Evolutionary conservation across 352 stramenopile species (phyloP), one percentile per base, ranked within the genome.

Genomic region (Blastocystis sp.): DNA sequence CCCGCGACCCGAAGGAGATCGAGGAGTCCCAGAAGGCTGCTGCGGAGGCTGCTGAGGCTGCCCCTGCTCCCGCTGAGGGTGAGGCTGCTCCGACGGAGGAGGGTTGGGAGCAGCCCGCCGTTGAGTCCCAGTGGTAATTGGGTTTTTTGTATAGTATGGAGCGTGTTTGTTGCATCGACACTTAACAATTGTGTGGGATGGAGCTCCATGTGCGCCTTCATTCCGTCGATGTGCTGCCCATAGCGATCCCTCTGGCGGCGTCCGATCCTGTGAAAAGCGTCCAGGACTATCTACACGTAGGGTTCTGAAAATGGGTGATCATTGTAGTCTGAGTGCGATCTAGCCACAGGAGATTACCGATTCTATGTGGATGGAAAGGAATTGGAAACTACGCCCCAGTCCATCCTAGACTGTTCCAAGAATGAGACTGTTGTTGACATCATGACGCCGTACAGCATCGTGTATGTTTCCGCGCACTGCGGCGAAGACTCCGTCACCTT

Each of bases 1-100:
- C 99, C 94, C 95, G 96, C 91, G 97, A 99, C 92, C 93, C 96
- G 88, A 97, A 99, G 90, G 97, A 99, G 92, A 93, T 99, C 71
- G 98, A 99, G 94, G 98, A 99, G 93, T 95, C 92, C 56, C 96
- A 99, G 91, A 96, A 98, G 89, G 96, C 95, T 77, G 92, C 97
- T 92, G 93, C 93, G 66, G 92, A 91, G 77, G 96, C 95, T 88
- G 86, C 90, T 60, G 92, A 93, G 41, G 91, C 92, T 67, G 90
- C 89, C 82, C 89, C 81, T 45, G 90, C 89, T 65, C 89, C 90
- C 38, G 80, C 88, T 43, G 65, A 53, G 21, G 64, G 71, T 23
- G 56, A 23, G 38, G 74, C n/a, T 28, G 74, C n/a, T 48, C 34
- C 74, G 4, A 70, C 45, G 9, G 74, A 84, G 0, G 74, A 84